Evolutionary conservation across 805 yeast species (phyloP).

Genomic region (Candida anglica): DNA sequence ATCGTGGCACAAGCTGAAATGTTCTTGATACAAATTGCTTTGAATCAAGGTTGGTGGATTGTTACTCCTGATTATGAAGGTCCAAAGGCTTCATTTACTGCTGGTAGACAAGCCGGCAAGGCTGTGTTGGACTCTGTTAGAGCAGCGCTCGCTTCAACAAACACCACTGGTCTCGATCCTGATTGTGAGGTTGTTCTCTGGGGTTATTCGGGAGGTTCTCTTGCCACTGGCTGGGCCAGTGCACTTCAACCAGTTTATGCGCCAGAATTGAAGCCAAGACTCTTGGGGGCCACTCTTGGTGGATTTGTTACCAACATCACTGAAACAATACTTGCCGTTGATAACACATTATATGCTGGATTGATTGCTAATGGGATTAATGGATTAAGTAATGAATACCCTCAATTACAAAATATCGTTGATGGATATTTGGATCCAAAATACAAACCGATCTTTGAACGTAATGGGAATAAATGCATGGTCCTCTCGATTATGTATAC

Average conservation of each 20-base stretch:
- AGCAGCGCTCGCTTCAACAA: constrained; percentile 16
- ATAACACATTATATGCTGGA: constrained; percentile 16
- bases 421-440: constrained; percentile 1
- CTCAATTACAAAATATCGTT: constrained; percentile 9
- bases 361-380: constrained; percentile 15
- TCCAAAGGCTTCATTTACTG: constrained; percentile 24
- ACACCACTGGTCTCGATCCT: constrained; percentile 14
- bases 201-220: constrained; percentile 40
- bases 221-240: constrained; percentile 37
- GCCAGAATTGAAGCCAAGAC: constrained; percentile 23
- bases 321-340: constrained; percentile 12
- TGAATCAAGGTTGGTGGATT: constrained; percentile 19
- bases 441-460: neutral
- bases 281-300: constrained; percentile 22
- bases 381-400: constrained; percentile 18
- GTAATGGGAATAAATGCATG: neutral
- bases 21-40: constrained; percentile 9
- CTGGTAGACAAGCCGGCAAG: constrained; percentile 28
- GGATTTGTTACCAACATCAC: constrained; percentile 21
- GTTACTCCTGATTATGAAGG: constrained; percentile 35
- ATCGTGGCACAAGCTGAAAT: constrained; percentile 11
- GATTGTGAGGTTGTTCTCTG: constrained; percentile 20
- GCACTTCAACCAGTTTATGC: constrained; percentile 33
- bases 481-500: neutral
- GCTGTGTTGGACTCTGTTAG: constrained; percentile 27